Percentiles rank a stretch among this genome's conserved stretches.
Evolutionary conservation across 208 protist genomes (phyloP).

Genomic region (Acanthamoeba lenticulata): DNA sequence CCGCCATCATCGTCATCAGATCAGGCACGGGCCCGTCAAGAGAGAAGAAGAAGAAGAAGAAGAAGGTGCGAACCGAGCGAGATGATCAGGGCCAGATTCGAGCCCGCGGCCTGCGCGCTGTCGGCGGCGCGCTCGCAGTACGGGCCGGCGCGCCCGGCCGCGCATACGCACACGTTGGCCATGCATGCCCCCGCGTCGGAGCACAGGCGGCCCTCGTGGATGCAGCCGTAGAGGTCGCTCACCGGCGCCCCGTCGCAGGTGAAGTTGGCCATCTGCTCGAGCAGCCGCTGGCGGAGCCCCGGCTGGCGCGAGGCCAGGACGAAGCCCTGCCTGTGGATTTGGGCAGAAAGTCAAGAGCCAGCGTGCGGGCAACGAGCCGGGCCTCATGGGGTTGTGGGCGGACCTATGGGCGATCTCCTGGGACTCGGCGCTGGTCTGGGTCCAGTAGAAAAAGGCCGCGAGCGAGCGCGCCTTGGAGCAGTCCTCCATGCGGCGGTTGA

Average conservation of each 20-base stretch:
- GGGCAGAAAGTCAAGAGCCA: no score
- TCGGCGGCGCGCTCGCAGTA: background rate
- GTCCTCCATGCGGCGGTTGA: background rate
- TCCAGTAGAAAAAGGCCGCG: background rate
- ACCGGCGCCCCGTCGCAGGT: background rate
- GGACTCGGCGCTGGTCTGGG: background rate
- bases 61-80: background rate
- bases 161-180: background rate
- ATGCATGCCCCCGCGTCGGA: background rate
- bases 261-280: background rate
- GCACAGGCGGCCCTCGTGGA: background rate
- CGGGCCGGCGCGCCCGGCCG: background rate
- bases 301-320: background rate
- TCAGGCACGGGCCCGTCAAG: no score
- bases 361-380: no score
- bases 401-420: background rate
- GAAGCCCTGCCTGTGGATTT: constrained; percentile 16
- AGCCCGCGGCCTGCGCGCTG: background rate
- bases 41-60: no score
- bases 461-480: background rate
- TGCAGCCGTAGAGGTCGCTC: background rate
- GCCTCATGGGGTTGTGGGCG: no score
- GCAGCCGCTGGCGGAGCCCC: background rate
- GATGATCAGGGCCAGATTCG: background rate
- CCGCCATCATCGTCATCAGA: no score